Percentiles rank a stretch among this genome's conserved stretches.
These are phyloP conservation scores for Solanum lignicaule DNA, from an alignment of 257 asterid species.

Conservation along the genomic window DNA sequence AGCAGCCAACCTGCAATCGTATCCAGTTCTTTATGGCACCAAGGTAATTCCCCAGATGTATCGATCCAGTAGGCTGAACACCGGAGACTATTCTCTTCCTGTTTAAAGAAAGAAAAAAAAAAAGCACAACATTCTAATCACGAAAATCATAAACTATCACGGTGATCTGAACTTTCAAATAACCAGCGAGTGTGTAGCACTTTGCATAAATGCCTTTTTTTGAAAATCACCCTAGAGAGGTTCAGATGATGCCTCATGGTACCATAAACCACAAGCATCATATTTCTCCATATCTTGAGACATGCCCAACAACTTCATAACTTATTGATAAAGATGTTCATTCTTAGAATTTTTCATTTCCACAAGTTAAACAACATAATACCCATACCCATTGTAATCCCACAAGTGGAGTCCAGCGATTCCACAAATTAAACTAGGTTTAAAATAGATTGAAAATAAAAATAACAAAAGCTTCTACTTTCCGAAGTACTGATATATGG, in stretches of 20 bases:
- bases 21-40: conserved; percentile 97
- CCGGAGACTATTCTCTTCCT: conserved; percentile 98
- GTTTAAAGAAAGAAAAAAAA: not conserved
- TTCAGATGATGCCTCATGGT: not conserved
- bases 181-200: not conserved
- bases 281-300: not conserved
- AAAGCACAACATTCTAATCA: not conserved
- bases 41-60: conserved; percentile 89
- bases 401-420: not conserved
- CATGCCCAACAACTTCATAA: not conserved
- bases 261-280: not conserved
- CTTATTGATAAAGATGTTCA: not conserved
- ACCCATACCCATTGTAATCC: not conserved
- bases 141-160: not conserved
- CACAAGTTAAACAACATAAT: not conserved
- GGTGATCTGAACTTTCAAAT: not conserved
- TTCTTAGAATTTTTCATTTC: not conserved
- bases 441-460: not conserved
- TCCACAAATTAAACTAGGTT: not conserved
- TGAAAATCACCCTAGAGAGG: not conserved
- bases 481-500: not conserved
- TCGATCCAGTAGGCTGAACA: conserved; percentile 98
- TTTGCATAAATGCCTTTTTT: not conserved
- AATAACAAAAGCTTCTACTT: not conserved
- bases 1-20: conserved; percentile 59